Evolutionary conservation across 2,329 filamentous ascomycete species (phyloP).

Genomic region (Neocatenulostroma microsporum): DNA sequence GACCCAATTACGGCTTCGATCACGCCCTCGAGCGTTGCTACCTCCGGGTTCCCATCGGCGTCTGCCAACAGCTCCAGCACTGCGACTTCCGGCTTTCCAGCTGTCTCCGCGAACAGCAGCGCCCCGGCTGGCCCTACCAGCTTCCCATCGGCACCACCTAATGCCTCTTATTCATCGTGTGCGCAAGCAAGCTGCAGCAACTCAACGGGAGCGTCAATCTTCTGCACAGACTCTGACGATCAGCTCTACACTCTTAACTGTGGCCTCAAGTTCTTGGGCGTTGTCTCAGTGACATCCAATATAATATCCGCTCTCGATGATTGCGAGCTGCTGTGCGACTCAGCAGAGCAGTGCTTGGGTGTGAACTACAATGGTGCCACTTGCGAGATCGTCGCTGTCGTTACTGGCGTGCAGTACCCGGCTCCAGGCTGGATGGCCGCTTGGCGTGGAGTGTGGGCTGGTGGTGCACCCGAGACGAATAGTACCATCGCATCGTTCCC

Average conservation of each 20-base stretch:
- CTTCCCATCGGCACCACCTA: background rate
- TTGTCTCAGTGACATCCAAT: background rate
- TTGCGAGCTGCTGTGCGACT: constrained; percentile 1
- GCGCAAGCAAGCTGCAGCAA: constrained; percentile 3
- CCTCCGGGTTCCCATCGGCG: background rate
- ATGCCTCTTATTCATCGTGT: background rate
- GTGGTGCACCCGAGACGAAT: constrained; percentile 2
- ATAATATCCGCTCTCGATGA: background rate
- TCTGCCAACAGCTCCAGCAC: background rate
- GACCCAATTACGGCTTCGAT: background rate
- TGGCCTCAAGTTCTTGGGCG: constrained; percentile 4
- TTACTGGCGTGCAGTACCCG: constrained; percentile 1
- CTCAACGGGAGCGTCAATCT: background rate
- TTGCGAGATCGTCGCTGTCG: constrained; percentile 2
- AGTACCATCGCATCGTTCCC: background rate
- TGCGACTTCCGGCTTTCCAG: constrained; percentile 1
- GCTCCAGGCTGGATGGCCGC: constrained; percentile 3
- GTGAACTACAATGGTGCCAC: constrained; percentile 3
- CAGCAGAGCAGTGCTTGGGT: background rate
- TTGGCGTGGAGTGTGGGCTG: background rate
- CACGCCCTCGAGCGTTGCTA: background rate
- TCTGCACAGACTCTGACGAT: constrained; percentile 1
- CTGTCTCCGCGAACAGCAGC: constrained; percentile 1
- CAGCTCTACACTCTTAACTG: constrained; percentile 7
- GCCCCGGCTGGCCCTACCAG: constrained; percentile 1